Percentiles rank a stretch among this genome's conserved stretches.
Evolutionary conservation across 2,329 filamentous ascomycete genomes (phyloP).

Genomic region (Arthroderma sp.): DNA sequence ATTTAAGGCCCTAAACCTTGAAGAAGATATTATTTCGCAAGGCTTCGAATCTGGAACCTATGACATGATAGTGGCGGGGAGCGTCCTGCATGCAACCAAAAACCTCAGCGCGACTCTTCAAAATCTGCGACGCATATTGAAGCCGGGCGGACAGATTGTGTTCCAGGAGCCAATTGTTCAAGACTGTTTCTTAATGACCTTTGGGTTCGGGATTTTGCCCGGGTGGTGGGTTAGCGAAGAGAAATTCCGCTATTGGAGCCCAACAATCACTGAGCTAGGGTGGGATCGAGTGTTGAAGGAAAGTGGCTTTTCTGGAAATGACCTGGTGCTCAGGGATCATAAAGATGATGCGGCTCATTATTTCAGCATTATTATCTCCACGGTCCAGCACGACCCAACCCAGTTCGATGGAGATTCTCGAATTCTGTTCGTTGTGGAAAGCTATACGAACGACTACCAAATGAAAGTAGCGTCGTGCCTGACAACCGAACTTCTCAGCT

Average conservation of each 20-base stretch:
- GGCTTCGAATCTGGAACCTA: constrained; percentile 2
- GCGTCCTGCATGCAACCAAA: constrained; percentile 3
- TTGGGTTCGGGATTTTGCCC: constrained; percentile 1
- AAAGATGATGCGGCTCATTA: neutral
- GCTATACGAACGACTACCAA: neutral
- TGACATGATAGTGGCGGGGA: constrained; percentile 5
- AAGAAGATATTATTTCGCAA: neutral
- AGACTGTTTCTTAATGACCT: neutral
- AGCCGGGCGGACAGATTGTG: neutral
- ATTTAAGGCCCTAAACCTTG: neutral
- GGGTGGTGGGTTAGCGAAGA: constrained; percentile 7
- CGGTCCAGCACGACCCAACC: neutral
- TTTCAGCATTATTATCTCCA: neutral
- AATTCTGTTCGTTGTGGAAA: neutral
- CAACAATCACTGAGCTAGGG: neutral
- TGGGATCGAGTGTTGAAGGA: constrained; percentile 3
- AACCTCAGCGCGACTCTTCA: neutral
- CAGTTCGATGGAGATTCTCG: neutral
- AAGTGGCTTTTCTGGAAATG: constrained; percentile 4
- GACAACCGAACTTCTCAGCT: neutral
- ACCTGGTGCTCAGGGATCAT: neutral
- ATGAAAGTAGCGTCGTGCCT: neutral
- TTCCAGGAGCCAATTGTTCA: neutral
- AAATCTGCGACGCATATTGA: constrained; percentile 1
- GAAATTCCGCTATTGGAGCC: neutral